A percentile compares a stretch with the other conserved stretches of the same genome.
These are phyloP conservation scores for Suillus subluteus DNA, from an alignment of 768 basidiomycete species.

Conservation along the genomic window DNA sequence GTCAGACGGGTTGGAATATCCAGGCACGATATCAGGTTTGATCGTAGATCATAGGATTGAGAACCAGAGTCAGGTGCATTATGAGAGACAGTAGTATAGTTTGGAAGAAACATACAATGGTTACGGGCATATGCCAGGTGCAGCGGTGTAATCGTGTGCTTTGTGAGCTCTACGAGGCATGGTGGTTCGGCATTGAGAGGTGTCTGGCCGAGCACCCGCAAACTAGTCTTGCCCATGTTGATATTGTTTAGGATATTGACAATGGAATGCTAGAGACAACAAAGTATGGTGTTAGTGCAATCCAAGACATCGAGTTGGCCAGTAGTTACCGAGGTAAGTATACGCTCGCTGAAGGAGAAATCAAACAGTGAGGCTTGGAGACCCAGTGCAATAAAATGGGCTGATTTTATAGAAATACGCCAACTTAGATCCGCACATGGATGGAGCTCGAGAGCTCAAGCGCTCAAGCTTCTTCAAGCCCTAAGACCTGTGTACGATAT, in stretches of 20 bases:
- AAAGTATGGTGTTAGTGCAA: neutral
- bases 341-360: neutral
- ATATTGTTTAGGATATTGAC: neutral
- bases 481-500: neutral
- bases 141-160: slow-evolving; percentile 55
- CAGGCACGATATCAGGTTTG: slow-evolving; percentile 27
- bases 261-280: neutral
- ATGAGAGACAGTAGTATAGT: neutral
- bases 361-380: neutral
- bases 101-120: slow-evolving; percentile 58
- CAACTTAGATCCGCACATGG: neutral
- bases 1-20: slow-evolving; percentile 37
- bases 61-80: slow-evolving; percentile 5
- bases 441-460: neutral
- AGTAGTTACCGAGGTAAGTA: neutral
- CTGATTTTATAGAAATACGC: neutral
- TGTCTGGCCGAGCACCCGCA: slow-evolving; percentile 31
- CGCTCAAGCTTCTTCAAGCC: neutral
- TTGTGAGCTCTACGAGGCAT: slow-evolving; percentile 55
- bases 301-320: neutral
- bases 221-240: slow-evolving; percentile 25
- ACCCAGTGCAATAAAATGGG: neutral
- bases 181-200: slow-evolving; percentile 77
- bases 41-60: neutral
- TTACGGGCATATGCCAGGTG: slow-evolving; percentile 73